Evolutionary conservation across 1,284 basidiomycete genomes (phyloP).

Genomic region (Tilletia caries): DNA sequence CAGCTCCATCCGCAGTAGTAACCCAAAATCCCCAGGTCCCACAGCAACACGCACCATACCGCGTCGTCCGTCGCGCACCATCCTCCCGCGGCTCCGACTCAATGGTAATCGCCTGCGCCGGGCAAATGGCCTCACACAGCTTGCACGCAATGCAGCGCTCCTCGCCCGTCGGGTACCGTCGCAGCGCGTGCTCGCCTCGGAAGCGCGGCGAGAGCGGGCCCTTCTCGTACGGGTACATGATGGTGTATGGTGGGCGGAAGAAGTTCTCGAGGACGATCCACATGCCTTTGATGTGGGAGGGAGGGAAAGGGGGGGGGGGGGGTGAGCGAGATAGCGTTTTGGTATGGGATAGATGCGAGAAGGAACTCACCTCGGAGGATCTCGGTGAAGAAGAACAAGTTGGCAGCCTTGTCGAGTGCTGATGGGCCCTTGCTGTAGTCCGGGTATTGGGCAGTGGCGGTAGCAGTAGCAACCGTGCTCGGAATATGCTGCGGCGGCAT

Average conservation of each 20-base stretch:
- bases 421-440: slow-evolving; percentile 65
- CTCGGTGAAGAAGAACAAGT: slow-evolving; percentile 98
- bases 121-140: slow-evolving; percentile 98
- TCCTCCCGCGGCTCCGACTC: slow-evolving; percentile 94
- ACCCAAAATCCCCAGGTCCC: not conserved
- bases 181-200: slow-evolving; percentile 97
- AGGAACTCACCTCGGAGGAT: slow-evolving; percentile 76
- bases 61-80: slow-evolving; percentile 92
- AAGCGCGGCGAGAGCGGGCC: slow-evolving; percentile 96
- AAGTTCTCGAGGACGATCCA: slow-evolving; percentile 99
- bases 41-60: slow-evolving; percentile 67
- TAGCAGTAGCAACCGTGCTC: not conserved
- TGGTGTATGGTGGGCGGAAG: slow-evolving; percentile 95
- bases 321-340: not conserved
- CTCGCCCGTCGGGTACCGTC: slow-evolving; percentile 95
- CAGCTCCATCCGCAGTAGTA: not conserved
- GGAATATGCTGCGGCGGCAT: not conserved
- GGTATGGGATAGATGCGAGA: not conserved
- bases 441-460: slow-evolving; percentile 23
- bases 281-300: slow-evolving; percentile 67
- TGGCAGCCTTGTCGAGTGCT: slow-evolving; percentile 78
- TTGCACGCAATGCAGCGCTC: slow-evolving; percentile 99
- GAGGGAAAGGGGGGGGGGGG: not conserved
- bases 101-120: slow-evolving; percentile 98
- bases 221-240: slow-evolving; percentile 77